These are phyloP conservation scores for Mortierella sp. DNA, from an alignment of 371 early-diverging fungal species.

Conservation along the genomic window DNA sequence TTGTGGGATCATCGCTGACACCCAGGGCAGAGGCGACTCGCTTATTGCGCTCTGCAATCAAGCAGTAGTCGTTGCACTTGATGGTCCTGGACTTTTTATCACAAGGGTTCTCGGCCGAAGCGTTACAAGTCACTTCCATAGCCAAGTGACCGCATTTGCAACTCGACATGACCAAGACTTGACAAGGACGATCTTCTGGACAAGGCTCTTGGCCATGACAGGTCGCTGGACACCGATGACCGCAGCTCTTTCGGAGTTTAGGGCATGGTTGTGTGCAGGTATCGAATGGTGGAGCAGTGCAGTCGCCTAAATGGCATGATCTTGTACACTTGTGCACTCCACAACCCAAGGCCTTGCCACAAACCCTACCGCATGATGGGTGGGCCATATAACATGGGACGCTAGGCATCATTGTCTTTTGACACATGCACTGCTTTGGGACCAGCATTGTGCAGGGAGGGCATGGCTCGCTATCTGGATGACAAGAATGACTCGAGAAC, in stretches of 20 bases:
- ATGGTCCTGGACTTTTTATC: slow-evolving; percentile 57
- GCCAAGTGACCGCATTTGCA: slow-evolving; percentile 80
- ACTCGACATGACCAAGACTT: slow-evolving; percentile 58
- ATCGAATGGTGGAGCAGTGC: slow-evolving; percentile 56
- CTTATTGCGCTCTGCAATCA: slow-evolving; percentile 76
- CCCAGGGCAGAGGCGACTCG: slow-evolving; percentile 77
- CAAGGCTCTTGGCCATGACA: slow-evolving; percentile 78
- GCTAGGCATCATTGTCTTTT: slow-evolving; percentile 72
- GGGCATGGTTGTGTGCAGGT: slow-evolving; percentile 71
- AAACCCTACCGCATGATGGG: slow-evolving; percentile 76
- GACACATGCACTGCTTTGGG: slow-evolving; percentile 75
- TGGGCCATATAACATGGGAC: slow-evolving; percentile 75
- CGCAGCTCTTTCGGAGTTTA: slow-evolving; percentile 71
- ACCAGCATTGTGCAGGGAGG: slow-evolving; percentile 80
- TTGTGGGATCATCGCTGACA: slow-evolving; percentile 44
- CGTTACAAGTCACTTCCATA: slow-evolving; percentile 67
- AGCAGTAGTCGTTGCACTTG: slow-evolving; percentile 78
- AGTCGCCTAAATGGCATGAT: slow-evolving; percentile 79
- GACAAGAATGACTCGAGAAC: slow-evolving; percentile 76
- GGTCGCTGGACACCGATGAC: slow-evolving; percentile 69
- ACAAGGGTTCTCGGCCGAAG: slow-evolving; percentile 59
- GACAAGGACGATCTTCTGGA: slow-evolving; percentile 70
- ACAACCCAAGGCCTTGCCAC: slow-evolving; percentile 71
- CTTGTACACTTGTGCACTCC: slow-evolving; percentile 74
- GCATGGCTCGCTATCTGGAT: slow-evolving; percentile 76